Percentiles rank a stretch among this genome's conserved stretches.
Evolutionary conservation across 2,329 filamentous ascomycete species (phyloP).

Genomic region (Hortaea werneckii): DNA sequence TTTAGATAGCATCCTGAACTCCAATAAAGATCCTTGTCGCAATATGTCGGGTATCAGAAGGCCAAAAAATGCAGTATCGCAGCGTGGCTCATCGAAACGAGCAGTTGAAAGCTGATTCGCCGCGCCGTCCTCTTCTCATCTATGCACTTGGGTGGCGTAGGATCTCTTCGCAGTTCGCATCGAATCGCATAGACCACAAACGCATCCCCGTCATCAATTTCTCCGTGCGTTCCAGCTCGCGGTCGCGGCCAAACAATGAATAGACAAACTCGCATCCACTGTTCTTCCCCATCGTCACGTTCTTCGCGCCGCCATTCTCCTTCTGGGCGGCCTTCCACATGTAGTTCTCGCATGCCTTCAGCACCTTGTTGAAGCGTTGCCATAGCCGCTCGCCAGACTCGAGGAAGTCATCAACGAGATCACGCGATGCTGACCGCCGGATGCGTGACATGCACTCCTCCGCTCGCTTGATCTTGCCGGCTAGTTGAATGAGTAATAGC

Average conservation of each 20-base stretch:
- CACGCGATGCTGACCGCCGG: slow-evolving; percentile 59
- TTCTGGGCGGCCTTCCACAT: slow-evolving; percentile 86
- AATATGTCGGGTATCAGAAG: not conserved
- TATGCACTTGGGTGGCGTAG: slow-evolving; percentile 44
- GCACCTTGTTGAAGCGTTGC: slow-evolving; percentile 70
- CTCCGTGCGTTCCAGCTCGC: slow-evolving; percentile 81
- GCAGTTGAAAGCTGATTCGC: not conserved
- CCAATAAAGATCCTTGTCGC: not conserved
- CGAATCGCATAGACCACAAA: slow-evolving; percentile 86
- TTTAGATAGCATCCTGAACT: not conserved
- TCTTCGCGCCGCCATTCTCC: slow-evolving; percentile 50
- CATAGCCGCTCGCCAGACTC: slow-evolving; percentile 79
- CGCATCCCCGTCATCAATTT: slow-evolving; percentile 83
- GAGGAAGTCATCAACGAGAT: slow-evolving; percentile 84
- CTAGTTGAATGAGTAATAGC: slow-evolving; percentile 86
- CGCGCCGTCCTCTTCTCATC: not conserved
- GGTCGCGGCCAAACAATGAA: slow-evolving; percentile 84
- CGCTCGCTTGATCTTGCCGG: slow-evolving; percentile 85
- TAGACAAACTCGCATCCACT: slow-evolving; percentile 93
- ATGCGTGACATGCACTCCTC: slow-evolving; percentile 68
- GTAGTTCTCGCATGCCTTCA: slow-evolving; percentile 84
- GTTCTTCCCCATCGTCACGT: slow-evolving; percentile 74
- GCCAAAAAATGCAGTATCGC: not conserved
- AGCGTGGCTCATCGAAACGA: too few relatives aligned
- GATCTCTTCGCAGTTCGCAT: slow-evolving; percentile 91